These are phyloP conservation scores for Malus asiatica DNA, from an alignment of 306 rosid species.

Conservation along the genomic window DNA sequence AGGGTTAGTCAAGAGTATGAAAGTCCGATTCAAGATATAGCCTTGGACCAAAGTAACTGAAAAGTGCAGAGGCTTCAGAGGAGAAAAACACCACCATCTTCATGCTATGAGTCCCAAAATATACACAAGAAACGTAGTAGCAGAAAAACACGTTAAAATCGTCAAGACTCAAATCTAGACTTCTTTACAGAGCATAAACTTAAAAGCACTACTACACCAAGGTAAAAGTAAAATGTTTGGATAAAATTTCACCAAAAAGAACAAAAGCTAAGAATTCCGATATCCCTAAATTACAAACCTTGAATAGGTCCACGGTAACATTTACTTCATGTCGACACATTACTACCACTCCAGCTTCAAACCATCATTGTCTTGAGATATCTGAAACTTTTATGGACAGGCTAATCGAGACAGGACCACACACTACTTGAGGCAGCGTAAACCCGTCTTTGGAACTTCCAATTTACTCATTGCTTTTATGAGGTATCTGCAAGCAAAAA, in stretches of 20 bases:
- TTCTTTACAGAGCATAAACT: not conserved
- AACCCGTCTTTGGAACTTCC: slow-evolving; percentile 6
- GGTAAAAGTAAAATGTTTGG: not conserved
- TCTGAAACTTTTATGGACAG: slow-evolving; percentile 11
- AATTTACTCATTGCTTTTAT: not conserved
- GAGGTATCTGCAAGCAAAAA: slow-evolving; percentile 42
- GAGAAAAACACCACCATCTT: not conserved
- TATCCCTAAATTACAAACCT: not conserved
- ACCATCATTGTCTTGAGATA: not conserved
- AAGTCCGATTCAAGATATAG: not conserved
- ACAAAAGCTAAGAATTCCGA: not conserved
- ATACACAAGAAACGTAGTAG: not conserved
- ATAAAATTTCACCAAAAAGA: not conserved
- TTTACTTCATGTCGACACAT: slow-evolving; percentile 43
- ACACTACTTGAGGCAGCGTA: slow-evolving; percentile 8
- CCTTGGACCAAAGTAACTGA: not conserved
- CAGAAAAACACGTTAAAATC: not conserved
- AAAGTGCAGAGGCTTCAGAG: not conserved
- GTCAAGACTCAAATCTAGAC: not conserved
- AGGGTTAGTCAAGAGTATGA: too few species aligned
- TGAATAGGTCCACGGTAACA: slow-evolving; percentile 1
- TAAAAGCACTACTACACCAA: not conserved
- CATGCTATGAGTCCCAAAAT: not conserved
- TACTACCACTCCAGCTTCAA: slow-evolving; percentile 16
- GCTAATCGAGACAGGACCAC: slow-evolving; percentile 12